Evolutionary conservation across 2,329 filamentous ascomycete species (phyloP).

Genomic region (Trichoderma hamatum): DNA sequence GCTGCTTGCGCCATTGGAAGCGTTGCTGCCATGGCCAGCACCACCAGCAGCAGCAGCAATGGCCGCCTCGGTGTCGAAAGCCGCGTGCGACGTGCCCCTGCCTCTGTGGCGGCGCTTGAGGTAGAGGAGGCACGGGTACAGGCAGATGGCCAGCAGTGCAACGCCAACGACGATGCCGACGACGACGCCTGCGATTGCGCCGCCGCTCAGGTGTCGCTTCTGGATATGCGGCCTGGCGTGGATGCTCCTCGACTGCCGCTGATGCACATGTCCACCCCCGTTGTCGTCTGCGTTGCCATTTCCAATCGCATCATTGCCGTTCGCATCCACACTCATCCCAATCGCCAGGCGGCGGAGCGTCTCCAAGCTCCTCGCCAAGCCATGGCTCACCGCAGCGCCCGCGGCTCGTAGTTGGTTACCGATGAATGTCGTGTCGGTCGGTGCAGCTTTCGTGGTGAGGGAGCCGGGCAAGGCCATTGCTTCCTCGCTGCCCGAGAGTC

Average conservation of each 20-base stretch:
- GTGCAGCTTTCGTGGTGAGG: neutral
- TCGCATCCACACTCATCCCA: neutral
- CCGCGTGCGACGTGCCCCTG: slow-evolving; percentile 29
- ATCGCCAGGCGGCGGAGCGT: slow-evolving; percentile 10
- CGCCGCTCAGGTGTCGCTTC: slow-evolving; percentile 40
- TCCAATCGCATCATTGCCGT: neutral
- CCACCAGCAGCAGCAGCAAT: slow-evolving; percentile 29
- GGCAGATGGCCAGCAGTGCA: slow-evolving; percentile 42
- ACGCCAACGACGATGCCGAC: slow-evolving; percentile 42
- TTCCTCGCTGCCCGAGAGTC: slow-evolving; percentile 6
- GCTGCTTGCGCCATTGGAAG: slow-evolving; percentile 28
- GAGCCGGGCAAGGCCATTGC: slow-evolving; percentile 20
- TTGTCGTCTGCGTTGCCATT: neutral
- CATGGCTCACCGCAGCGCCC: slow-evolving; percentile 19
- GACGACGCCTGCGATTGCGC: slow-evolving; percentile 44
- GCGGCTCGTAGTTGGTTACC: neutral
- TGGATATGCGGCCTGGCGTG: neutral
- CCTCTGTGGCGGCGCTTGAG: slow-evolving; percentile 37
- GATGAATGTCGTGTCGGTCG: neutral
- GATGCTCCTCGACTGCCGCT: neutral
- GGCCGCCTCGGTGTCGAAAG: slow-evolving; percentile 39
- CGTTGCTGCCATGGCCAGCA: slow-evolving; percentile 24
- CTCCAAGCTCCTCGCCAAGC: slow-evolving; percentile 29
- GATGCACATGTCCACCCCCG: neutral
- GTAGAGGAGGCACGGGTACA: slow-evolving; percentile 46